Evolutionary conservation across 2,329 filamentous ascomycete species (phyloP).

Genomic region (Pseudocercospora ulei): DNA sequence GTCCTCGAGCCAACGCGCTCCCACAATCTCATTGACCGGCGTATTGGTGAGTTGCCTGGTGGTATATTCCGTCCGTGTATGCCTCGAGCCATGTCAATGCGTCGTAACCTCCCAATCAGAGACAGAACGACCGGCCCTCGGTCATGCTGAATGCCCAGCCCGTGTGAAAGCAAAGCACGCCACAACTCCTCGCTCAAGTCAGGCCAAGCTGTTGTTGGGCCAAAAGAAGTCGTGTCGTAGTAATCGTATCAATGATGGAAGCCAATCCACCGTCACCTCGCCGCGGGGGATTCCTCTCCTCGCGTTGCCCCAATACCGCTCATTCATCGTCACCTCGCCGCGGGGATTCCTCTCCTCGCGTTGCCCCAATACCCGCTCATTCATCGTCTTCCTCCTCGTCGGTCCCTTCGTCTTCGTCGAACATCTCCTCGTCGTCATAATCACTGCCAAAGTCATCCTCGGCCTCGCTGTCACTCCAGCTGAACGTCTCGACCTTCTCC

Average conservation of each 20-base stretch:
- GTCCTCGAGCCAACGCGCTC: neutral
- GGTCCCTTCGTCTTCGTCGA: conserved; percentile 50
- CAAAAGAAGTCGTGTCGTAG: conserved; percentile 11
- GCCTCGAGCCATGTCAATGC: conserved; percentile 2
- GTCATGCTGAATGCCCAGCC: conserved; percentile 3
- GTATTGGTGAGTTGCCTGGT: conserved; percentile 3
- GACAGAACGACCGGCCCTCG: conserved; percentile 4
- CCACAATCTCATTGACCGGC: neutral
- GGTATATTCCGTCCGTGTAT: conserved; percentile 4
- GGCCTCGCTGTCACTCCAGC: conserved; percentile 49
- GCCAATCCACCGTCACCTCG: neutral
- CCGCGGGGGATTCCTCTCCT: conserved; percentile 4
- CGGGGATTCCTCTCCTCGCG: conserved; percentile 6
- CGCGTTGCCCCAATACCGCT: conserved; percentile 3
- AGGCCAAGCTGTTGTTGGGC: conserved; percentile 9
- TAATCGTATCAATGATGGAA: conserved; percentile 17
- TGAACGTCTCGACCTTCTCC: conserved; percentile 57
- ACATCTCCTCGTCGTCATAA: conserved; percentile 48
- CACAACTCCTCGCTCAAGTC: conserved; percentile 18
- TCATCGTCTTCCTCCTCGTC: conserved; percentile 21
- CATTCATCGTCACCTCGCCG: conserved; percentile 8
- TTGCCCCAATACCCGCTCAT: conserved; percentile 7
- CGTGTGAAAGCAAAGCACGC: conserved; percentile 8
- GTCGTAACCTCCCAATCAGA: neutral
- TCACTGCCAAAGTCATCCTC: conserved; percentile 71